These are phyloP conservation scores for Medicago truncatula DNA, from an alignment of 306 rosid genomes.

Conservation along the genomic window MtrunA17r5.0-ANR NC_053048.1:25697001-25697500, in stretches of 20 bases:
- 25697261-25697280: neutral
- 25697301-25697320: neutral
- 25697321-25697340: neutral
- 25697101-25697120: neutral
- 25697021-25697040: neutral
- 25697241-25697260: neutral
- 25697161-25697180: neutral
- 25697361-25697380: too few species aligned
- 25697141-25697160: neutral
- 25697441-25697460: too few species aligned
- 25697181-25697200: neutral
- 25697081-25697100: neutral
- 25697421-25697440: too few species aligned
- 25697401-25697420: neutral
- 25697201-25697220: too few species aligned
- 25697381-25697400: too few species aligned
- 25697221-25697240: neutral
- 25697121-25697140: constrained; percentile 12
- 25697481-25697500: too few species aligned
- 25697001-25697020: neutral
- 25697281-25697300: too few species aligned
- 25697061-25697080: too few species aligned
- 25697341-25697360: neutral
- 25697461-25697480: too few species aligned
- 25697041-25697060: neutral